A percentile compares a stretch with the other conserved stretches of the same genome.
Evolutionary conservation across 148 eudicot species (phyloP).

Genomic region (Nepenthes mirabilis): DNA sequence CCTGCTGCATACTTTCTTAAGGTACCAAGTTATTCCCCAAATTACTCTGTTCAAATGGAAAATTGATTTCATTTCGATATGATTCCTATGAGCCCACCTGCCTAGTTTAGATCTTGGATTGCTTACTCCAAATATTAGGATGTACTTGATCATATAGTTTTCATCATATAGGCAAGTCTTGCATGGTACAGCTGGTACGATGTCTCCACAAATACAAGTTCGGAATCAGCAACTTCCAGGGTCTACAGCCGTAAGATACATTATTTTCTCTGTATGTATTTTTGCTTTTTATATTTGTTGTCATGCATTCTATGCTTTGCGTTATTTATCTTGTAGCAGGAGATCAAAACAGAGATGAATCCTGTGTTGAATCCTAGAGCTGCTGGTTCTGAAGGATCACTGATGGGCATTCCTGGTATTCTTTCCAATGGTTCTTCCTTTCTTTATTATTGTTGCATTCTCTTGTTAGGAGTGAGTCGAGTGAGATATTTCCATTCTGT

Average conservation of each 20-base stretch:
- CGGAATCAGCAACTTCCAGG: constrained; percentile 80
- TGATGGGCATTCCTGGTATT: constrained; percentile 55
- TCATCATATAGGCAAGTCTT: constrained; percentile 67
- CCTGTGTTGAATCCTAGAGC: constrained; percentile 36
- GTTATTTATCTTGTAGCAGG: constrained; percentile 22
- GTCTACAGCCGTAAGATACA: constrained; percentile 26
- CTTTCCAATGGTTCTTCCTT: not conserved
- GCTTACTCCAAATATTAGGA: not conserved
- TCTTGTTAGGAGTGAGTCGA: not conserved
- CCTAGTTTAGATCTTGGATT: not conserved
- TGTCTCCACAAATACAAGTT: constrained; percentile 61
- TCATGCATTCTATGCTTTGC: not conserved
- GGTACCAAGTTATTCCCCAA: too few species aligned
- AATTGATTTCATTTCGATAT: too few species aligned
- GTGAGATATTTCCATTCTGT: not conserved
- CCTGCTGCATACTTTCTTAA: too few species aligned
- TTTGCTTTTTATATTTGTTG: constrained; percentile 2
- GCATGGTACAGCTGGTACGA: constrained; percentile 78
- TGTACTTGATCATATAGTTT: constrained; percentile 5
- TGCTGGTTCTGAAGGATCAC: constrained; percentile 45
- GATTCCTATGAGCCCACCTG: not conserved
- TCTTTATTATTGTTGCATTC: not conserved
- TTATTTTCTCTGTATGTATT: not conserved
- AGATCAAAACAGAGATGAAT: constrained; percentile 46
- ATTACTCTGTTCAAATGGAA: too few species aligned